These are phyloP conservation scores for Claviceps paspali DNA, from an alignment of 2,329 filamentous ascomycete species.

Conservation along the genomic window DNA sequence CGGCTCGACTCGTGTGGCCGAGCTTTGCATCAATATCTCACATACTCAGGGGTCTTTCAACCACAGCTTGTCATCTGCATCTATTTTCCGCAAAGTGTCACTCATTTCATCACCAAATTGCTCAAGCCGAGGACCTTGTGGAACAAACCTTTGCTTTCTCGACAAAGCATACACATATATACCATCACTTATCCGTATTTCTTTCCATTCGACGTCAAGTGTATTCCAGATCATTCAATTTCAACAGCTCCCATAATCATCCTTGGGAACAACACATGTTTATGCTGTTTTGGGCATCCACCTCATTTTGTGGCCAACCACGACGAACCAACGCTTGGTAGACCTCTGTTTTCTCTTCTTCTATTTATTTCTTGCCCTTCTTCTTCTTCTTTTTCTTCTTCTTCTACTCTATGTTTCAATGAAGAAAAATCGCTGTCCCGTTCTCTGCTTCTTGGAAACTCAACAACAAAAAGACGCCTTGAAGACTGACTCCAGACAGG, in stretches of 20 bases:
- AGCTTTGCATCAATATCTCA: background rate
- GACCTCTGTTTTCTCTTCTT: background rate
- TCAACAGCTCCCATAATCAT: background rate
- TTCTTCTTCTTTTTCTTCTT: no score
- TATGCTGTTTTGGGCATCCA: background rate
- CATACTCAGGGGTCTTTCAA: background rate
- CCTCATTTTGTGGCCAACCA: background rate
- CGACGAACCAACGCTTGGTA: no score
- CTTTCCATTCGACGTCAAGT: background rate
- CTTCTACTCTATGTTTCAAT: no score
- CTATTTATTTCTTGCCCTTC: background rate
- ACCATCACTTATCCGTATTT: no score
- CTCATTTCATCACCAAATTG: background rate
- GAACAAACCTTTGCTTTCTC: background rate
- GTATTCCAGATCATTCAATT: background rate
- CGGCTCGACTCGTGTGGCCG: background rate
- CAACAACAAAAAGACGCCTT: background rate
- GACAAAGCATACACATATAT: background rate
- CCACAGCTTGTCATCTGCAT: background rate
- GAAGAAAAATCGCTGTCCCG: no score
- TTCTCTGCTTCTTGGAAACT: background rate
- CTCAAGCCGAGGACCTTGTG: background rate
- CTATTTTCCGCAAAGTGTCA: background rate
- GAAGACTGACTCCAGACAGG: background rate
- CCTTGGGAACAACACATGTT: conserved; percentile 1